Percentiles rank a stretch among this genome's conserved stretches.
Evolutionary conservation across 2,329 filamentous ascomycete species (phyloP).

Genomic region (Trichophyton simii): DNA sequence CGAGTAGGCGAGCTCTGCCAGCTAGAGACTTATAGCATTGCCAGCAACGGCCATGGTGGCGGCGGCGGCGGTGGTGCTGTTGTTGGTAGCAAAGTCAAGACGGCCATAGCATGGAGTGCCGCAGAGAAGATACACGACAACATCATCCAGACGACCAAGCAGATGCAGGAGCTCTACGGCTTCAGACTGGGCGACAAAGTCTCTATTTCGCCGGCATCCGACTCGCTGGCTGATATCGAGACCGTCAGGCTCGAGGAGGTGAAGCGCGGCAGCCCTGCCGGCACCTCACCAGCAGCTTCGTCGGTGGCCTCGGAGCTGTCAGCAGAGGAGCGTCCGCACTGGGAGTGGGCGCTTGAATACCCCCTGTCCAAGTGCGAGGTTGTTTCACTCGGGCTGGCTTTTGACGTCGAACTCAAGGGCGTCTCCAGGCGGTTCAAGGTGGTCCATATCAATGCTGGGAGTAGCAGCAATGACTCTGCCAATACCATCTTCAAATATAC

Average conservation of each 20-base stretch:
- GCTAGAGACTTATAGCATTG: slow-evolving; percentile 11
- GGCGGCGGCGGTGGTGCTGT: slow-evolving; percentile 21
- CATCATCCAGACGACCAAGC: slow-evolving; percentile 59
- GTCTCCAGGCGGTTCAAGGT: slow-evolving; percentile 51
- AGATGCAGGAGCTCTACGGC: slow-evolving; percentile 58
- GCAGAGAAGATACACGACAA: slow-evolving; percentile 52
- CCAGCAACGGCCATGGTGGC: slow-evolving; percentile 12
- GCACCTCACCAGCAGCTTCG: background rate
- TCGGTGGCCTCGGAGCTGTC: slow-evolving; percentile 18
- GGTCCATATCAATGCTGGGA: slow-evolving; percentile 43
- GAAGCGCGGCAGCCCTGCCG: slow-evolving; percentile 16
- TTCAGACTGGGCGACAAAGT: slow-evolving; percentile 62
- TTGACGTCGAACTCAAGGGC: slow-evolving; percentile 50
- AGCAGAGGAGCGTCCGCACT: slow-evolving; percentile 30
- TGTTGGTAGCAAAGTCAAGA: slow-evolving; percentile 32
- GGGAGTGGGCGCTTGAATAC: slow-evolving; percentile 38
- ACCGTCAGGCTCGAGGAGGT: slow-evolving; percentile 49
- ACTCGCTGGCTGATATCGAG: slow-evolving; percentile 42
- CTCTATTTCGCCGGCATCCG: slow-evolving; percentile 44
- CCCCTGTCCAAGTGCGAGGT: slow-evolving; percentile 47
- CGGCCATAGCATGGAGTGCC: slow-evolving; percentile 52
- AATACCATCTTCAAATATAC: slow-evolving; percentile 27
- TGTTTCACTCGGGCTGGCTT: slow-evolving; percentile 55
- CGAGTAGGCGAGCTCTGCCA: slow-evolving; percentile 46
- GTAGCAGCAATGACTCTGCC: slow-evolving; percentile 30